A percentile compares a stretch with the other conserved stretches of the same genome.
phyloP scores from a whole-genome alignment of 106 monocot species.

The Dioscorea dumetorum region DNA sequence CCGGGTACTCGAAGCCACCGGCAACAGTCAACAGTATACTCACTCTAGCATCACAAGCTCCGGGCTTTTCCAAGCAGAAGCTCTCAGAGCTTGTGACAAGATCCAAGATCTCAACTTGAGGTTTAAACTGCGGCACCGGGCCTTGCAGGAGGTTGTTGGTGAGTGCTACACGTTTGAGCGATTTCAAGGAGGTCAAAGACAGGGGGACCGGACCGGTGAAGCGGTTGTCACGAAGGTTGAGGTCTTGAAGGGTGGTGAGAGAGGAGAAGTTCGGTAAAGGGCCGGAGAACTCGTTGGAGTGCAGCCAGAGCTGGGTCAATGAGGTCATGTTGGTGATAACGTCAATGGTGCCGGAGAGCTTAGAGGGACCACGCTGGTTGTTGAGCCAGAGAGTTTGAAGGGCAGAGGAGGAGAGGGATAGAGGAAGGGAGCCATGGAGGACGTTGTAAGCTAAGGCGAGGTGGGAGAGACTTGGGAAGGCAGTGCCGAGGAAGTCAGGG shows the following conservation, averaged over 20 bases:
- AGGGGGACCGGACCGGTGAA: constrained; percentile 42
- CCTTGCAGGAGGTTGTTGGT: constrained; percentile 63
- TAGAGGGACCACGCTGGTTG: constrained; percentile 25
- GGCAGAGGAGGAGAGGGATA: constrained; percentile 8
- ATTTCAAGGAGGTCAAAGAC: constrained; percentile 18
- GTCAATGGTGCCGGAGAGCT: constrained; percentile 28
- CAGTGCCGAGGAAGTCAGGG: constrained; percentile 25
- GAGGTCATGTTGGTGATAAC: constrained; percentile 39
- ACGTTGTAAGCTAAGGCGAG: constrained; percentile 31
- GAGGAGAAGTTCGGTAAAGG: constrained; percentile 51
- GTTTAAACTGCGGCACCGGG: constrained; percentile 25
- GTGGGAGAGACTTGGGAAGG: constrained; percentile 27
- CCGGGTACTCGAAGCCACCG: constrained; percentile 35
- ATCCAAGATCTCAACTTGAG: constrained; percentile 18
- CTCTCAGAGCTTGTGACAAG: constrained; percentile 30
- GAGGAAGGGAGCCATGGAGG: constrained; percentile 17
- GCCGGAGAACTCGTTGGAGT: constrained; percentile 55
- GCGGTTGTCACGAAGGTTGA: constrained; percentile 48
- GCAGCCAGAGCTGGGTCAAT: constrained; percentile 47
- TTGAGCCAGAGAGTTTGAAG: constrained; percentile 52
- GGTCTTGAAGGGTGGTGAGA: constrained; percentile 21
- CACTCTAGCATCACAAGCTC: constrained; percentile 47
- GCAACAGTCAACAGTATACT: constrained; percentile 22
- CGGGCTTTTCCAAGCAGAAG: constrained; percentile 32
- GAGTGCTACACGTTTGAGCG: constrained; percentile 18